Conservation (phyloP, 768 basidiomycete genomes). For the Dacryopinax spathularia region DNA sequence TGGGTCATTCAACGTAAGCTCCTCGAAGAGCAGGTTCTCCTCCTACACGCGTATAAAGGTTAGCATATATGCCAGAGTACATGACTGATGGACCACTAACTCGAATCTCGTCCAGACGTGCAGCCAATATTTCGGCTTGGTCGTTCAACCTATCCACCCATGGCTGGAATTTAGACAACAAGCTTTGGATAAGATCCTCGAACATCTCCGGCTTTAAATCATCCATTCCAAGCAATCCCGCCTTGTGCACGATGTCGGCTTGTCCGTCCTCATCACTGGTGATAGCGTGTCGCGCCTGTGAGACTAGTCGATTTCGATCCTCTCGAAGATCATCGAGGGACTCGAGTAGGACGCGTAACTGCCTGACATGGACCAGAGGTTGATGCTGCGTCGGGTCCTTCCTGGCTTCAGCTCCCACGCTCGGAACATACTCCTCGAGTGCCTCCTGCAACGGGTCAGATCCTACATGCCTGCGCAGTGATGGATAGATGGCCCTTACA, state of each 20-base stretch:
- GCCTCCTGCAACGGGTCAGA: neutral
- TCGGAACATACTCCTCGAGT: constrained; percentile 9
- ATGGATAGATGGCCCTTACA: constrained; percentile 21
- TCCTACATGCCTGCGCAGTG: neutral
- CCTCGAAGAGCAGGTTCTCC: constrained; percentile 57
- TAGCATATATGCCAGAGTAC: neutral
- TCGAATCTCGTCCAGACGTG: constrained; percentile 52
- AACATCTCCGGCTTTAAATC: constrained; percentile 79
- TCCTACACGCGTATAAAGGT: constrained; percentile 27
- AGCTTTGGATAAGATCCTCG: constrained; percentile 64
- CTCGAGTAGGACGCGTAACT: constrained; percentile 60
- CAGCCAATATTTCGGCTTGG: constrained; percentile 45
- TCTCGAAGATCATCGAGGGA: constrained; percentile 54
- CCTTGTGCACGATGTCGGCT: constrained; percentile 38
- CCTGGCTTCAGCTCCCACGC: constrained; percentile 6
- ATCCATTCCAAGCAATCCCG: constrained; percentile 50
- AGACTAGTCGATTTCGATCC: neutral
- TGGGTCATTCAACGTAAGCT: constrained; percentile 64
- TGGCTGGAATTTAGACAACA: constrained; percentile 67
- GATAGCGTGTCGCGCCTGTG: constrained; percentile 41
- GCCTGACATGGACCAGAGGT: constrained; percentile 52
- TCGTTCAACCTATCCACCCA: constrained; percentile 42
- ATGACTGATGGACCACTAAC: constrained; percentile 27
- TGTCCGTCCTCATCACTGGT: constrained; percentile 61
- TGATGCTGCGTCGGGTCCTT: constrained; percentile 25